Percentiles rank a stretch among this genome's conserved stretches.
Evolutionary conservation across 768 basidiomycete species (phyloP).

Genomic region (Tremella yokohamensis): DNA sequence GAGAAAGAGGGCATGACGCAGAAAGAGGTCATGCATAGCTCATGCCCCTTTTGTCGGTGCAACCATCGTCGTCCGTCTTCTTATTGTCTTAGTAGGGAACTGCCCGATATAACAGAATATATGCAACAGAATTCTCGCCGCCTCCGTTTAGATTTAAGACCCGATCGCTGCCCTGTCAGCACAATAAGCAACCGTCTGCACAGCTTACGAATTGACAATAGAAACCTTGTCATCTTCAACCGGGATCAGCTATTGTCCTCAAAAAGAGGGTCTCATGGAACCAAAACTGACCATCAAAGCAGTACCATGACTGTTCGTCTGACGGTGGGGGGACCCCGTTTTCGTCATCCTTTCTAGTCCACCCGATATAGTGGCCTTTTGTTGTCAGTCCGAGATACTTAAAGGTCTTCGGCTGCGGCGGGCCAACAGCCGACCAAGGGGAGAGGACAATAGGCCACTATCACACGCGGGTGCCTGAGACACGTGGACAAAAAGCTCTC

Average conservation of each 20-base stretch:
- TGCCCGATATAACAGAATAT: constrained; percentile 70
- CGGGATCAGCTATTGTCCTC: not conserved
- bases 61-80: too few species aligned
- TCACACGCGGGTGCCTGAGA: too few species aligned
- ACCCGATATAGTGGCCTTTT: constrained; percentile 78
- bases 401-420: not conserved
- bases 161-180: constrained; percentile 64
- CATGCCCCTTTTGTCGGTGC: too few species aligned
- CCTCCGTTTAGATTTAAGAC: constrained; percentile 70
- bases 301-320: constrained; percentile 68
- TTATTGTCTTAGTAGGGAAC: constrained; percentile 8
- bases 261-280: not conserved
- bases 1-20: too few species aligned
- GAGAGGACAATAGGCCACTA: too few species aligned
- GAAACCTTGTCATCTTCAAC: constrained; percentile 71
- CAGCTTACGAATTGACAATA: constrained; percentile 56
- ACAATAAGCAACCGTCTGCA: not conserved
- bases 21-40: too few species aligned
- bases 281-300: constrained; percentile 66
- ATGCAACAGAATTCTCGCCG: constrained; percentile 81
- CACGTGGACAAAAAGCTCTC: constrained; percentile 9
- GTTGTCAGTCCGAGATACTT: not conserved
- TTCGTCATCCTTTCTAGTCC: constrained; percentile 67
- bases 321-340: constrained; percentile 58
- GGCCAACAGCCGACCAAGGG: too few species aligned